Conservation (phyloP, 2,329 filamentous ascomycete species). For the Sporothrix brunneoviolacea region DNA sequence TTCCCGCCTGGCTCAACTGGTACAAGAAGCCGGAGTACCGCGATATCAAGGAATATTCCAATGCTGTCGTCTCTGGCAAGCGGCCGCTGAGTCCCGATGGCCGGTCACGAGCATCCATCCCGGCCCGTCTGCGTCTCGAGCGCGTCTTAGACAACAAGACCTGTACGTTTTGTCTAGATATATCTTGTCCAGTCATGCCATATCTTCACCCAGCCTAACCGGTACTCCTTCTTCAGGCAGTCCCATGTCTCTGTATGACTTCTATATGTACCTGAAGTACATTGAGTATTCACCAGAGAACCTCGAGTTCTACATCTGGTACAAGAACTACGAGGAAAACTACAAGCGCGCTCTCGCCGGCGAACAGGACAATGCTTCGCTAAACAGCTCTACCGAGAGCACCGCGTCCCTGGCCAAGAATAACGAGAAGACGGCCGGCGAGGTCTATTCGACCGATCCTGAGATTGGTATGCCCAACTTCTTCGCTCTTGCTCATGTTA, state of each 20-base stretch:
- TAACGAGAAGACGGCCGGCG: slow-evolving; percentile 14
- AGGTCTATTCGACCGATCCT: slow-evolving; percentile 23
- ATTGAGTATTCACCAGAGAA: slow-evolving; percentile 44
- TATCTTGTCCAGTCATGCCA: too few relatives aligned
- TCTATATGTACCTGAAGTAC: slow-evolving; percentile 45
- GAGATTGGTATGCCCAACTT: slow-evolving; percentile 26
- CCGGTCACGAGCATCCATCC: slow-evolving; percentile 31
- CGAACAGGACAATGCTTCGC: slow-evolving; percentile 23
- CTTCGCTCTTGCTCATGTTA: background rate
- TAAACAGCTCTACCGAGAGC: slow-evolving; percentile 24
- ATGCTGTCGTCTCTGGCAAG: slow-evolving; percentile 27
- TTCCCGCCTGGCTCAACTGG: slow-evolving; percentile 36
- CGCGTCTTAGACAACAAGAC: slow-evolving; percentile 42
- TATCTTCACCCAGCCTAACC: background rate
- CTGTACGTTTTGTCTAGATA: slow-evolving; percentile 28
- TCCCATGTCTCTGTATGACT: slow-evolving; percentile 44
- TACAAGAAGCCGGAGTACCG: slow-evolving; percentile 45
- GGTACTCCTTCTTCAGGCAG: slow-evolving; percentile 27
- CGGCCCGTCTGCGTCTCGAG: slow-evolving; percentile 35
- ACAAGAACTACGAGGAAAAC: slow-evolving; percentile 35
- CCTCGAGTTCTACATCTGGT: slow-evolving; percentile 45
- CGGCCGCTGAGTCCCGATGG: slow-evolving; percentile 32
- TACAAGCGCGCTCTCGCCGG: slow-evolving; percentile 15
- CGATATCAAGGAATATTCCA: slow-evolving; percentile 40
- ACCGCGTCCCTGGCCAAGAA: slow-evolving; percentile 21